phyloP scores from a whole-genome alignment of 73 alveolate genomes.

The Breviolum minutum region DNA sequence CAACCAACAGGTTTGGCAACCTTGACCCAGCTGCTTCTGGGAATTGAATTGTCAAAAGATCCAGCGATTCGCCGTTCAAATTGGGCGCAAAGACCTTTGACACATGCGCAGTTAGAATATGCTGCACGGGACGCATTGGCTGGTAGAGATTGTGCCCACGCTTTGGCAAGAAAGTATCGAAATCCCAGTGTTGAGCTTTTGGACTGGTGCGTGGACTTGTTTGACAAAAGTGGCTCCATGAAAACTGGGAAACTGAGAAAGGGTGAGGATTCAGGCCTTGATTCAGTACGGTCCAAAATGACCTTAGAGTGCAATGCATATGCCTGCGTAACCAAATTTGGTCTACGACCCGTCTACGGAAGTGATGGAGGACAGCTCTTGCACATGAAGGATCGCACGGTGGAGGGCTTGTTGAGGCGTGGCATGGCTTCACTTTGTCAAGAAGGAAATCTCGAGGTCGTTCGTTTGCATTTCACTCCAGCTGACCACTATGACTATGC shows the following conservation, averaged over 20 bases:
- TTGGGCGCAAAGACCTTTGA: slow-evolving; percentile 64
- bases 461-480: slow-evolving; percentile 63
- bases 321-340: slow-evolving; percentile 79
- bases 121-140: slow-evolving; percentile 94
- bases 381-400: slow-evolving; percentile 93
- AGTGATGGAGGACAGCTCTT: slow-evolving; percentile 70
- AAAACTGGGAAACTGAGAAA: slow-evolving; percentile 19
- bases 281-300: background rate
- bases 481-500: slow-evolving; percentile 86
- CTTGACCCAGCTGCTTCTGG: slow-evolving; percentile 55
- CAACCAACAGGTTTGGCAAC: slow-evolving; percentile 71
- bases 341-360: slow-evolving; percentile 51
- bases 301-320: slow-evolving; percentile 81
- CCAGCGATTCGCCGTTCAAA: slow-evolving; percentile 73
- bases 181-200: background rate
- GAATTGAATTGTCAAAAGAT: slow-evolving; percentile 55
- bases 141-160: slow-evolving; percentile 58
- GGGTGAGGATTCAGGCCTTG: background rate
- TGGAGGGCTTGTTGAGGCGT: slow-evolving; percentile 71
- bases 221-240: slow-evolving; percentile 27
- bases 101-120: slow-evolving; percentile 50
- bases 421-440: slow-evolving; percentile 60
- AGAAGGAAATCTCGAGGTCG: slow-evolving; percentile 34
- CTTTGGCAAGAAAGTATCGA: background rate
- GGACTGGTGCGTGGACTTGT: slow-evolving; percentile 58